A percentile compares a stretch with the other conserved stretches of the same genome.
Evolutionary conservation across 2,329 filamentous ascomycete genomes (phyloP).

Genomic region (Thelonectria discophora): DNA sequence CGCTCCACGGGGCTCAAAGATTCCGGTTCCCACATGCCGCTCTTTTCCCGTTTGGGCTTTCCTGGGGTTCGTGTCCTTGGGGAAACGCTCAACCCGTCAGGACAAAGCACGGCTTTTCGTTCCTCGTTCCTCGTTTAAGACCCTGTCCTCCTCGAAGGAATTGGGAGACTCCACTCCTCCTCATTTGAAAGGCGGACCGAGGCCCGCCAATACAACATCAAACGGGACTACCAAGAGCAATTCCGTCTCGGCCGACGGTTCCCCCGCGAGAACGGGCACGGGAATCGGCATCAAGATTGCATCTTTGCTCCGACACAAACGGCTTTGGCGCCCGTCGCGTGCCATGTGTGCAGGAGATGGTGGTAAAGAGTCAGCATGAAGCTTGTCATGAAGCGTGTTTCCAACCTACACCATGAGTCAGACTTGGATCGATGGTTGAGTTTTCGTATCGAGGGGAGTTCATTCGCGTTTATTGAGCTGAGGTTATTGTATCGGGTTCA

Average conservation of each 20-base stretch:
- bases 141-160: background rate
- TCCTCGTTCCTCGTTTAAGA: background rate
- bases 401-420: too few relatives aligned
- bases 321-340: background rate
- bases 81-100: background rate
- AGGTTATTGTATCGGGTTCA: too few relatives aligned
- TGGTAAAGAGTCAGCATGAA: too few relatives aligned
- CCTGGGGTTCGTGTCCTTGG: too few relatives aligned
- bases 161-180: background rate
- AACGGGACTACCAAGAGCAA: background rate
- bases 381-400: too few relatives aligned
- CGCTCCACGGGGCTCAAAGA: background rate
- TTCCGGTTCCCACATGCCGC: background rate
- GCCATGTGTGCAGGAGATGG: background rate
- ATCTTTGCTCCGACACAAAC: background rate
- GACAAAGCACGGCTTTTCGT: background rate
- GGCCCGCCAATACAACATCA: background rate
- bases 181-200: background rate
- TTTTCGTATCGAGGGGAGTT: too few relatives aligned
- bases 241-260: slow-evolving; percentile 10
- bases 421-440: too few relatives aligned
- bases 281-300: slow-evolving; percentile 8
- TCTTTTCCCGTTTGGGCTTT: background rate
- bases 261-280: background rate
- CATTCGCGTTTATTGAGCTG: too few relatives aligned